Evolutionary conservation across 2,329 filamentous ascomycete genomes (phyloP).

Genomic region (Sporothrix phasma): DNA sequence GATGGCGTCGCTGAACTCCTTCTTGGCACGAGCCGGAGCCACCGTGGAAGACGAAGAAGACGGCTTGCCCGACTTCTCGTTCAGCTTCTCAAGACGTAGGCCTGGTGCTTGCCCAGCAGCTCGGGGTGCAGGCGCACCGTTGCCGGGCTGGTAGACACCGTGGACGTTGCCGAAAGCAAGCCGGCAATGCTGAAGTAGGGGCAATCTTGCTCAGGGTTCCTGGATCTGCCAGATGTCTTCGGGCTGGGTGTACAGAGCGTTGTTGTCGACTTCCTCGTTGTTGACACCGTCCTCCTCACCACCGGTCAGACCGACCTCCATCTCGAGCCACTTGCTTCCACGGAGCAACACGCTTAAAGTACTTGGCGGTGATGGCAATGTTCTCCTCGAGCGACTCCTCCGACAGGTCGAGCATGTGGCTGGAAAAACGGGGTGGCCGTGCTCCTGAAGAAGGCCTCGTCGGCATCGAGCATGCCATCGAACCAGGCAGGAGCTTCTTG

Average conservation of each 20-base stretch:
- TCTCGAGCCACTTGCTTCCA: conserved; percentile 99
- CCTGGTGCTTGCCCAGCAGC: conserved; percentile 94
- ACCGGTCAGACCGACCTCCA: conserved; percentile 86
- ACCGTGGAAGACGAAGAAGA: conserved; percentile 99
- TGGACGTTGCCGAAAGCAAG: conserved; percentile 98
- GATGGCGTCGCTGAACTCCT: conserved; percentile 86
- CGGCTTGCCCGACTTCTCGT: conserved; percentile 67
- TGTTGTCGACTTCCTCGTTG: conserved; percentile 97
- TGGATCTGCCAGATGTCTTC: conserved; percentile 92
- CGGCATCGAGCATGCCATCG: conserved; percentile 88
- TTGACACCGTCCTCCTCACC: conserved; percentile 51
- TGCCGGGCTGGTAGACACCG: conserved; percentile 72
- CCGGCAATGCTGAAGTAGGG: conserved; percentile 97
- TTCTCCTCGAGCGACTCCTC: conserved; percentile 88
- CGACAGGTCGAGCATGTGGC: conserved; percentile 97
- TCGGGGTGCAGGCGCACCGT: conserved; percentile 95
- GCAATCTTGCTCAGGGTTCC: conserved; percentile 77
- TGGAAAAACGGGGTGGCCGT: conserved; percentile 84
- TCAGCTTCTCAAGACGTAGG: conserved; percentile 71
- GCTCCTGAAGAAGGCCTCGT: conserved; percentile 87
- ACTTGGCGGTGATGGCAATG: conserved; percentile 82
- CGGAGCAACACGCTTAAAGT: conserved; percentile 86
- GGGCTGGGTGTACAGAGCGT: conserved; percentile 93
- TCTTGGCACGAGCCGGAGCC: conserved; percentile 84
- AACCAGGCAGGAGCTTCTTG: conserved; percentile 98